Evolutionary conservation across 129 eudicot species (phyloP).

Genomic region (Smallanthus sonchifolius): DNA sequence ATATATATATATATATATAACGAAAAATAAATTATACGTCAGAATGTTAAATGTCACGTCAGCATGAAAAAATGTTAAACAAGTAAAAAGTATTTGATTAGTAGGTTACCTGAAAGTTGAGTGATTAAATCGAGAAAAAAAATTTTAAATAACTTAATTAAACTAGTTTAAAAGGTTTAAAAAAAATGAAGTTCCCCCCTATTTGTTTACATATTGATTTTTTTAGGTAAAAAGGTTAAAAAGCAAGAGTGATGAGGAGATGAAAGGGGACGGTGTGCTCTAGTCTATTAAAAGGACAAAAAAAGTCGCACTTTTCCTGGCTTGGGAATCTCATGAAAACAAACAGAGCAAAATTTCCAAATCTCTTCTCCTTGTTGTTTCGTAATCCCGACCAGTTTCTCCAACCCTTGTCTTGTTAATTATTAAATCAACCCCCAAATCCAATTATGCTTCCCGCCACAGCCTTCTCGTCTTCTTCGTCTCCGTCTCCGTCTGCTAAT

Average conservation of each 20-base stretch:
- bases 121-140: too few species aligned
- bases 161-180: too few species aligned
- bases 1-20: too few species aligned
- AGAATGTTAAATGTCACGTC: too few species aligned
- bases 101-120: too few species aligned
- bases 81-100: too few species aligned
- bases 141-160: too few species aligned
- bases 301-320: conserved; percentile 37
- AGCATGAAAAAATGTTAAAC: too few species aligned
- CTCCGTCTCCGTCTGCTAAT: conserved; percentile 50
- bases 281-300: conserved; percentile 23
- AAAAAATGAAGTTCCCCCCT: too few species aligned
- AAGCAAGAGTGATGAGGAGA: neutral
- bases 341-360: conserved; percentile 21
- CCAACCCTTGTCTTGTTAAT: neutral
- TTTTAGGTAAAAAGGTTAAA: too few species aligned
- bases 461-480: conserved; percentile 41
- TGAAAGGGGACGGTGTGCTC: conserved; percentile 9
- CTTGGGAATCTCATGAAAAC: conserved; percentile 36
- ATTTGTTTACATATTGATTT: too few species aligned
- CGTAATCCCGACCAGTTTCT: neutral
- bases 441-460: conserved; percentile 60
- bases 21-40: too few species aligned
- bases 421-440: neutral
- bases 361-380: conserved; percentile 4